These are phyloP conservation scores for Aegilops longissima DNA, from an alignment of 176 grass and related monocot species.

Conservation along the genomic window DNA sequence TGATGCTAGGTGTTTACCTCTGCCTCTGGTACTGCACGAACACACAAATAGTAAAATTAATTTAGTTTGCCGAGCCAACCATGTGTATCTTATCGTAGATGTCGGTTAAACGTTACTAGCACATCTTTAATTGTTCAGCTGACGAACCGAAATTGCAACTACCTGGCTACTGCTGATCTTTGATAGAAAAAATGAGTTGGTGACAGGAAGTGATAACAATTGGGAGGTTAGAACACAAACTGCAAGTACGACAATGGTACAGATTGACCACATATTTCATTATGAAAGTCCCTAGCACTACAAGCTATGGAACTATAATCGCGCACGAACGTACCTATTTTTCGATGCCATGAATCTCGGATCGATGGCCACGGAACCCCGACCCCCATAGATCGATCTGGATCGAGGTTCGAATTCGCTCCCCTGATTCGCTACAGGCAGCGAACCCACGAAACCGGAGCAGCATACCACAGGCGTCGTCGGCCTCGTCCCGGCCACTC, in stretches of 20 bases:
- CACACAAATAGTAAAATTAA: slow-evolving; percentile 19
- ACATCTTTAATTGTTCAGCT: neutral
- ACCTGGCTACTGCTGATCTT: neutral
- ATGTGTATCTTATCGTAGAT: neutral
- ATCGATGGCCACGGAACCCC: neutral
- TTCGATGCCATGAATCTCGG: slow-evolving; percentile 33
- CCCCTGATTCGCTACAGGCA: neutral
- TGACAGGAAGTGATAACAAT: neutral
- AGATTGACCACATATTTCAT: neutral
- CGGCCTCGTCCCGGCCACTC: neutral
- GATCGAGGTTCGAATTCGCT: slow-evolving; percentile 8
- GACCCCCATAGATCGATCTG: neutral
- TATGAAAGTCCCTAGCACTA: neutral
- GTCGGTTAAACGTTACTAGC: slow-evolving; percentile 6
- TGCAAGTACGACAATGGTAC: neutral
- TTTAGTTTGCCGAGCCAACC: neutral
- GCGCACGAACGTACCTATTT: slow-evolving; percentile 40
- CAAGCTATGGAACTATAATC: neutral
- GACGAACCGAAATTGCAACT: neutral
- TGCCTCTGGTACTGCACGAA: slow-evolving; percentile 55
- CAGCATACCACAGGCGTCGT: slow-evolving; percentile 11
- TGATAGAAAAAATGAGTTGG: neutral
- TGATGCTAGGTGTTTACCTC: slow-evolving; percentile 45
- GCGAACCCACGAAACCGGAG: slow-evolving; percentile 3
- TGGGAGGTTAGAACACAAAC: slow-evolving; percentile 14